Evolutionary conservation across 305 asterid genomes (phyloP).

Genomic region (Ajuga reptans): DNA sequence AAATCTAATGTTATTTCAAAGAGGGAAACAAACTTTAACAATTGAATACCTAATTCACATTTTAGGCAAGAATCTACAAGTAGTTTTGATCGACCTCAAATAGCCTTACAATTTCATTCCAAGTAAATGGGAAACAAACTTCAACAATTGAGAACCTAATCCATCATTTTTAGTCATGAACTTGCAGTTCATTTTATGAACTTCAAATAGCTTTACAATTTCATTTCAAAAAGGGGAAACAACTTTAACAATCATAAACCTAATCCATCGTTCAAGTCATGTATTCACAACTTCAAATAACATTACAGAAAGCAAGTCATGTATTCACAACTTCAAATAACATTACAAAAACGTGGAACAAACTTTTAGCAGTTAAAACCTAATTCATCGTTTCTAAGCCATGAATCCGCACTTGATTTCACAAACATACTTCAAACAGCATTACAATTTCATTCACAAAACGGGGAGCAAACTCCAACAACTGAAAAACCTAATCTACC

Average conservation of each 20-base stretch:
- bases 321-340: too few species aligned
- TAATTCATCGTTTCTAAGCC: background rate
- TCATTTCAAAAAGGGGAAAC: too few species aligned
- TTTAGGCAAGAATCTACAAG: background rate
- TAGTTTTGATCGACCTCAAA: too few species aligned
- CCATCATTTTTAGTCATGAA: too few species aligned
- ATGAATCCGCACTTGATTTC: background rate
- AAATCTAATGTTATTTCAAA: background rate
- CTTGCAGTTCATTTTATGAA: too few species aligned
- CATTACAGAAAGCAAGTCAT: background rate
- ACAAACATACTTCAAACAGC: background rate
- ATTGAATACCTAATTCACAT: background rate
- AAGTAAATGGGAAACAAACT: too few species aligned
- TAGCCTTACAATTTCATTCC: too few species aligned
- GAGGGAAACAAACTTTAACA: background rate
- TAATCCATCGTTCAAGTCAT: background rate
- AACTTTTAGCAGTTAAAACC: too few species aligned
- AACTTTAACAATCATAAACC: background rate
- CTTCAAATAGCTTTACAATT: background rate
- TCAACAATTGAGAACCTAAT: too few species aligned
- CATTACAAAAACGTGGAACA: too few species aligned
- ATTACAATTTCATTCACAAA: background rate
- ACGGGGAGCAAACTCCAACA: background rate
- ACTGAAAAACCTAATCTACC: background rate
- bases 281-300: too few species aligned